phyloP scores from a whole-genome alignment of 768 basidiomycete species.

The Asterophora parasitica region DNA sequence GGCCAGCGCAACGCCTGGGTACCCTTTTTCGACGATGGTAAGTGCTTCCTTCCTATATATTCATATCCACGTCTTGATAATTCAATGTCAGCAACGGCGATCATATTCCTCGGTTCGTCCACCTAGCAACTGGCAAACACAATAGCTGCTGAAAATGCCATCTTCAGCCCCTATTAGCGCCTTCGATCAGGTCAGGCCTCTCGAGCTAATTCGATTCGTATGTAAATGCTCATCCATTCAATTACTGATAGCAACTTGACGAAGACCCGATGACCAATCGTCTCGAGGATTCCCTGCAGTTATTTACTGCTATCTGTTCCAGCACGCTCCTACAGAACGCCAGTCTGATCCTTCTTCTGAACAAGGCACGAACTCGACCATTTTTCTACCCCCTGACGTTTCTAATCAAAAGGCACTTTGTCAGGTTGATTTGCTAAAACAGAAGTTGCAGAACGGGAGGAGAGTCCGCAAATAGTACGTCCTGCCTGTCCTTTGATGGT shows the following conservation, averaged over 20 bases:
- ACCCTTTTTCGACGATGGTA: constrained; percentile 82
- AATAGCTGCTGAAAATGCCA: neutral
- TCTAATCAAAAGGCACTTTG: constrained; percentile 6
- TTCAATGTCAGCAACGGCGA: constrained; percentile 34
- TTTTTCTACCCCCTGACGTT: neutral
- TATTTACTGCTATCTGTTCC: constrained; percentile 68
- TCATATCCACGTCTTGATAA: too few relatives aligned
- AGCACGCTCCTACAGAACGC: constrained; percentile 69
- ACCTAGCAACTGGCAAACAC: neutral
- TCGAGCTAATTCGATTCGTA: neutral
- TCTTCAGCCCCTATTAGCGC: constrained; percentile 69
- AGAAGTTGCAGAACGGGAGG: constrained; percentile 64
- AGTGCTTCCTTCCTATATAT: constrained; percentile 11
- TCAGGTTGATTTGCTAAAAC: constrained; percentile 66
- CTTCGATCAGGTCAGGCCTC: constrained; percentile 55
- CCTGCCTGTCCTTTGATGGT: neutral
- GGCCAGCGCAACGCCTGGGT: constrained; percentile 73
- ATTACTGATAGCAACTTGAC: constrained; percentile 56
- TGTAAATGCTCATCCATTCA: neutral
- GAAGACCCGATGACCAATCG: constrained; percentile 74
- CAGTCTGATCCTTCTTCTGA: constrained; percentile 69
- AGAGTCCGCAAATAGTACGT: constrained; percentile 75
- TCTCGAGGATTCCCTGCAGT: constrained; percentile 74
- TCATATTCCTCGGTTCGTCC: constrained; percentile 61
- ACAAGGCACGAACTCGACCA: constrained; percentile 50